Evolutionary conservation across 768 basidiomycete genomes (phyloP).

Genomic region (Trametes maxima): DNA sequence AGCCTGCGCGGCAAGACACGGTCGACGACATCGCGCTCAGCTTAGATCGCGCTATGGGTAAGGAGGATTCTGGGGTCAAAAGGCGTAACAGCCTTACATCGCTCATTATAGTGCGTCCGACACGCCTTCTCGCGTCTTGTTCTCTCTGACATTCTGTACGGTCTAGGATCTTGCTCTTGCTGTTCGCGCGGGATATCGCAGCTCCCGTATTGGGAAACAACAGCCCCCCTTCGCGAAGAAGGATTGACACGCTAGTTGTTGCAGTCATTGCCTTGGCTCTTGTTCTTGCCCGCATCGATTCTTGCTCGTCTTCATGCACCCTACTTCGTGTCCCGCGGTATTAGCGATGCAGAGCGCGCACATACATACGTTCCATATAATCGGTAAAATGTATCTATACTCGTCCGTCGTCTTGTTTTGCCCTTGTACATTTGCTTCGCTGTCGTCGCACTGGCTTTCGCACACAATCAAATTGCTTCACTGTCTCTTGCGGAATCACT

Average conservation of each 20-base stretch:
- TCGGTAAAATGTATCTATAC: constrained; percentile 5
- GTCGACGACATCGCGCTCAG: constrained; percentile 1
- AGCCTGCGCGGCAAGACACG: neutral
- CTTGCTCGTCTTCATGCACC: neutral
- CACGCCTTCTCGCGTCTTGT: neutral
- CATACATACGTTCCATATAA: neutral
- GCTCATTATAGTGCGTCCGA: constrained; percentile 19
- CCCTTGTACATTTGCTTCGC: constrained; percentile 5
- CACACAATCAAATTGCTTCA: constrained; percentile 1
- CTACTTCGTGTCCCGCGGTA: neutral
- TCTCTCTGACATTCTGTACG: neutral
- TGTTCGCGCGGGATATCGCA: constrained; percentile 4
- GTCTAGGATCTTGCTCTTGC: constrained; percentile 16
- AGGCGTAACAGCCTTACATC: constrained; percentile 17
- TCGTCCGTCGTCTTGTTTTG: neutral
- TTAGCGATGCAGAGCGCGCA: neutral
- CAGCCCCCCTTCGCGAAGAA: neutral
- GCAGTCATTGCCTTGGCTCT: neutral
- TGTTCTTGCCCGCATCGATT: neutral
- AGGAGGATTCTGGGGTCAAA: constrained; percentile 1
- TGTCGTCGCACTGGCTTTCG: constrained; percentile 3
- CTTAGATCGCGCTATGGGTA: constrained; percentile 6
- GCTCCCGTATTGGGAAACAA: constrained; percentile 4
- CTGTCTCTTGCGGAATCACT: neutral
- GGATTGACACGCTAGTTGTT: constrained; percentile 2